phyloP scores from a whole-genome alignment of 345 rosid species.

The Erysimum cheiranthoides region DNA sequence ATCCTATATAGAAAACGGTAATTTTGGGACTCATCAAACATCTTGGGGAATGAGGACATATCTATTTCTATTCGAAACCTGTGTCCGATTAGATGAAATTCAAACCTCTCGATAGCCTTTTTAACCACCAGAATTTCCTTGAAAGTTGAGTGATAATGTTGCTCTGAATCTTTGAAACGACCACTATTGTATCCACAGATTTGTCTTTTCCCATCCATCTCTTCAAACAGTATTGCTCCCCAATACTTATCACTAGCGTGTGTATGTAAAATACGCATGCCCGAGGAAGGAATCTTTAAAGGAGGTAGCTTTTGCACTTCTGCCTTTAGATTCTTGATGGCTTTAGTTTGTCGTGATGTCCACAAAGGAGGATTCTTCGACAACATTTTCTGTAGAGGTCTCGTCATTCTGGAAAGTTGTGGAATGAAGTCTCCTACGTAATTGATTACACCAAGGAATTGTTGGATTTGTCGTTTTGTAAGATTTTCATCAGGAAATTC shows the following conservation, averaged over 20 bases:
- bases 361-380: neutral
- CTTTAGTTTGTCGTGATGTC: neutral
- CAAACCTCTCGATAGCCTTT: neutral
- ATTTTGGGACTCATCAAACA: no score
- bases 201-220: neutral
- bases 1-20: no score
- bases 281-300: neutral
- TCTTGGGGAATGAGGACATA: no score
- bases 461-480: neutral
- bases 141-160: neutral
- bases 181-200: constrained; percentile 4
- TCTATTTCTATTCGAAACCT: neutral
- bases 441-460: neutral
- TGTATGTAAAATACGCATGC: neutral
- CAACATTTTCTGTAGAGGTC: neutral
- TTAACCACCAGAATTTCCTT: neutral
- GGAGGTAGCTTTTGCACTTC: neutral
- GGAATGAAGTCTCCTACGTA: neutral
- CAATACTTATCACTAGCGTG: neutral
- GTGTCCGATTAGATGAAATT: constrained; percentile 4
- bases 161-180: neutral
- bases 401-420: neutral
- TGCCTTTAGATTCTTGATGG: neutral
- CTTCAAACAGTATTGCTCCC: neutral
- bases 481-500: no score